Evolutionary conservation across 169 alveolate species (phyloP), one percentile per base, ranked within the genome.

Genomic region (Plasmodium sp.): DNA sequence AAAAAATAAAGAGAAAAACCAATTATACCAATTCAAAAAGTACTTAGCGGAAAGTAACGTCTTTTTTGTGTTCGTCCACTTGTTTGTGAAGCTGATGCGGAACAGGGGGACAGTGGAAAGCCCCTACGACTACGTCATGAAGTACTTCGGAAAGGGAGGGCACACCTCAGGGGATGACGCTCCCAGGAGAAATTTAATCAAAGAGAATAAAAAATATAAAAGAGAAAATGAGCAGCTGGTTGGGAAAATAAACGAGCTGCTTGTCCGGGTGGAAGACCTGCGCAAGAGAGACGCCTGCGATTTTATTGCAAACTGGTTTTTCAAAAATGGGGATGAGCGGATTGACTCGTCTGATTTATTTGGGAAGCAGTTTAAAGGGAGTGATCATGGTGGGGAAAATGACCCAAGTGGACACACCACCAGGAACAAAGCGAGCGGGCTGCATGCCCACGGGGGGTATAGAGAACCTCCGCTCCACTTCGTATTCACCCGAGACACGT

Each of bases 91-190:
- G 41, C 45, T 90, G 83, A 62, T 90, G 67, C 81, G 83, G 36
- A 90, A 90, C 77, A 90, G 83, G 62, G 74, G 67, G 3, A 80
- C 48, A 10, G 83, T 62, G 34, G 41, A 51, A 51, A 90, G 81
- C 36, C 94, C 94, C 34, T 81, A 90, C 74, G 81, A 90, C 12
- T 90, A 90, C 73, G 74, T 90, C 51, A 71, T 81, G 43, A 90
- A 81, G 18, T 90, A n/a, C 75, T 81, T 81, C 54, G 45, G 83
- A 39, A 10, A 36, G 71, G 62, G 71, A 36, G 12, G 41, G 7
- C 18, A 41, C 18, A 54, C 51, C 18, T 27, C 34, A 33, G 33
- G 12, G 67, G 82, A 80, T 41, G 27, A 43, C 54, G 72, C 62
- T 86, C 62, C 33, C 2, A 54, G 33, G 73, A 51, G 51, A 14